Evolutionary conservation across 306 rosid species (phyloP), one percentile per base, ranked within the genome.

Genomic region (Vigna hirtella): DNA sequence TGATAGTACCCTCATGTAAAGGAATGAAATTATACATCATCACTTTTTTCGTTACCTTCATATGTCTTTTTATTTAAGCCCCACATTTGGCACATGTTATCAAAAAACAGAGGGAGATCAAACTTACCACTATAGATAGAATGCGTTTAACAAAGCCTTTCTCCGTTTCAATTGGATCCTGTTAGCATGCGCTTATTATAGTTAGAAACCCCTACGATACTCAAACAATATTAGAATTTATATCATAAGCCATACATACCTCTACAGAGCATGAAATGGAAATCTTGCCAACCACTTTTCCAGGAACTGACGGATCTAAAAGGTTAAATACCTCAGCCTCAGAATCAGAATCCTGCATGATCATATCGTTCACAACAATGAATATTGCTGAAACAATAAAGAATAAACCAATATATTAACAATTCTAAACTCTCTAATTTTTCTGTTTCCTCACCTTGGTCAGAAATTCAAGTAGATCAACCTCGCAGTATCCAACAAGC

Each of bases 151-250:
- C 95, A 87, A 95, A 92, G 74, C 92, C 73, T 78, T 87, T 95
- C 81, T 92, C 93, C 17, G 93, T 95, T 88, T 95, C 98, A 73
- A 82, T 66, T 40, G 98, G 97, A 72, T 95, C 98, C 98, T 95
- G 97, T 68, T 67, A 80, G 75, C 56, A 73, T 87, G 78, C 17
- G 62, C 55, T 32, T 30, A 18, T 22, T 51, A 56, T 66, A 76
- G 83, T 90, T 69, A 84, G 38, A 79, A 72, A 70, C 56, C 32
- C 22, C 50, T 53, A 73, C 30, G 78, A 77, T 20, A 78, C 26
- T 40, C 58, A 63, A 56, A 70, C 38, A 84, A 50, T 55, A 45
- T 79, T 26, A 43, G 57, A 79, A 67, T 66, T 38, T 70, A 52
- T 11, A 77, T 55, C n/a, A 43, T 43, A 76, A 69, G 30, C 59